Evolutionary conservation across 2,329 filamentous ascomycete species (phyloP).

Genomic region (Colletotrichum lupini): DNA sequence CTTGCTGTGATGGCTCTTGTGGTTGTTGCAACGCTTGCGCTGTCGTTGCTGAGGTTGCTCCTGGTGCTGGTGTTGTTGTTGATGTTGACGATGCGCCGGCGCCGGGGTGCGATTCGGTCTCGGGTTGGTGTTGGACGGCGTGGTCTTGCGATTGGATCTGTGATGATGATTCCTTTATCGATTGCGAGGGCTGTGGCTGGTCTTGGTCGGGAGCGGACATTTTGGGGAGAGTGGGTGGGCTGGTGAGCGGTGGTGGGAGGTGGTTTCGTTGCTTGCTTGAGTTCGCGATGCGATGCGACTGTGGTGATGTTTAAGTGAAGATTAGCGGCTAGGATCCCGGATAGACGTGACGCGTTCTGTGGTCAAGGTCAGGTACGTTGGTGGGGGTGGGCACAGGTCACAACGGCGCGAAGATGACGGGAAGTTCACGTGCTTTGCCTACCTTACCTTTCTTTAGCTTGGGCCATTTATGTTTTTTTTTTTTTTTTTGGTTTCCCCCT

Average conservation of each 20-base stretch:
- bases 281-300: neutral
- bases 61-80: neutral
- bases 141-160: neutral
- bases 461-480: neutral
- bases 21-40: neutral
- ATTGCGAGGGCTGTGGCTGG: neutral
- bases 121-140: neutral
- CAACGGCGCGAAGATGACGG: neutral
- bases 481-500: neutral
- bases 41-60: neutral
- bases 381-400: neutral
- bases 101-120: neutral
- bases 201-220: constrained; percentile 5
- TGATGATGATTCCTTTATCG: neutral
- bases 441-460: neutral
- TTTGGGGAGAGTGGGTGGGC: neutral
- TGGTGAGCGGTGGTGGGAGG: no score
- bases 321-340: neutral
- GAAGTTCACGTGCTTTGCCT: neutral
- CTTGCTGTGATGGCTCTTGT: neutral
- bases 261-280: neutral
- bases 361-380: neutral
- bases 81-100: neutral
- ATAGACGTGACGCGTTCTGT: neutral
- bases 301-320: neutral